A percentile compares a stretch with the other conserved stretches of the same genome.
Conservation (phyloP, 768 basidiomycete genomes). For the Heimioporus sp. region DNA sequence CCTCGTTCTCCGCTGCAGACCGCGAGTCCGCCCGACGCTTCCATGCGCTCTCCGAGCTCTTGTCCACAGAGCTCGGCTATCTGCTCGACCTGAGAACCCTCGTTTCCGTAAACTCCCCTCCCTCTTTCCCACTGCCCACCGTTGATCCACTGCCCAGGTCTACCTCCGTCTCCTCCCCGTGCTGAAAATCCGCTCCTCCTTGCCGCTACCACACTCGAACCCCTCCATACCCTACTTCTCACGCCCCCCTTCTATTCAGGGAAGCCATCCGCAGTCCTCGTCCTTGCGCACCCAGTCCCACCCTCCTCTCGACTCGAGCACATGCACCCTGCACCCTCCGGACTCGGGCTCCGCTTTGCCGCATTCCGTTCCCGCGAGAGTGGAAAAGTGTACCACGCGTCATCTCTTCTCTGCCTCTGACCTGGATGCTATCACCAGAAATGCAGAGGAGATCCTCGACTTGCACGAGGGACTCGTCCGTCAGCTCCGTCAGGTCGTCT, state of each 20-base stretch:
- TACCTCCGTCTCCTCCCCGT: constrained; percentile 60
- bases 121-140: background rate
- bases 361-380: constrained; percentile 18
- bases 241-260: constrained; percentile 40
- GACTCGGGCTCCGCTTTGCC: constrained; percentile 8
- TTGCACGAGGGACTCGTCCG: constrained; percentile 68
- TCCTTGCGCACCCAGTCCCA: constrained; percentile 45
- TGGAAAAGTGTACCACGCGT: constrained; percentile 37
- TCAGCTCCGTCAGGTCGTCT: constrained; percentile 49
- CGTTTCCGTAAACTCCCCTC: constrained; percentile 57
- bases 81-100: constrained; percentile 74
- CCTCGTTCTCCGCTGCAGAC: background rate
- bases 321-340: constrained; percentile 16
- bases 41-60: constrained; percentile 81
- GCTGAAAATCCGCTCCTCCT: constrained; percentile 32
- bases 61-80: constrained; percentile 84
- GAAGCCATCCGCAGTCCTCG: constrained; percentile 42
- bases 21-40: constrained; percentile 48
- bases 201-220: constrained; percentile 23
- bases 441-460: constrained; percentile 63
- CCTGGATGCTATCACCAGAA: constrained; percentile 58
- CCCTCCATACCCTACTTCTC: constrained; percentile 28
- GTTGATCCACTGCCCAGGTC: constrained; percentile 42
- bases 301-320: constrained; percentile 31
- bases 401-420: constrained; percentile 58